A percentile compares a stretch with the other conserved stretches of the same genome.
phyloP scores from a whole-genome alignment of 176 grass and related monocot species.

The Poa annua region DNA sequence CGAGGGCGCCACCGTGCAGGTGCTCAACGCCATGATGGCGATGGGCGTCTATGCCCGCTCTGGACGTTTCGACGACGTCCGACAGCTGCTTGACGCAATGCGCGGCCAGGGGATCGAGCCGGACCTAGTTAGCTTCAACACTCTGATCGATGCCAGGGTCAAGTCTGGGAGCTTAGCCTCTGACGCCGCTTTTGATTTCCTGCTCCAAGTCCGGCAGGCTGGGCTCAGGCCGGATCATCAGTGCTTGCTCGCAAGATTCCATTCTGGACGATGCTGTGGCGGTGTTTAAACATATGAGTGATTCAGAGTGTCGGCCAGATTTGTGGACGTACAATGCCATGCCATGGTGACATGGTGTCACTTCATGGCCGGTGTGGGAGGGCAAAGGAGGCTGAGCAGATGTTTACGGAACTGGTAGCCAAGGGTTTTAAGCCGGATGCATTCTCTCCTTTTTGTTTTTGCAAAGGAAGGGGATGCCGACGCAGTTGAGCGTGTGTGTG shows the following conservation, averaged over 20 bases:
- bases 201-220: no score
- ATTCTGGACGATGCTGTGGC: slow-evolving; percentile 68
- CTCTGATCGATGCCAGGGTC: slow-evolving; percentile 80
- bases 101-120: slow-evolving; percentile 69
- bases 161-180: slow-evolving; percentile 58
- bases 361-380: slow-evolving; percentile 73
- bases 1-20: no score
- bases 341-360: slow-evolving; percentile 79
- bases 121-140: slow-evolving; percentile 88
- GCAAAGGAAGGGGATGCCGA: slow-evolving; percentile 66
- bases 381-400: slow-evolving; percentile 51
- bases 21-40: no score
- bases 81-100: slow-evolving; percentile 78
- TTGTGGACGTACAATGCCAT: slow-evolving; percentile 95
- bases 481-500: slow-evolving; percentile 72
- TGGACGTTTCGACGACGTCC: slow-evolving; percentile 49
- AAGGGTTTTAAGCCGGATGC: slow-evolving; percentile 87
- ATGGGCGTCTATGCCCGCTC: no score
- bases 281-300: slow-evolving; percentile 78
- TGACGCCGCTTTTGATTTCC: background rate
- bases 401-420: slow-evolving; percentile 67
- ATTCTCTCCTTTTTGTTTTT: slow-evolving; percentile 80
- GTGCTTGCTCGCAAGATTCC: slow-evolving; percentile 69
- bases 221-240: slow-evolving; percentile 75
- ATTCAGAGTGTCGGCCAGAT: slow-evolving; percentile 66